Base-by-base conservation (phyloP, 2,329 filamentous ascomycete genomes). In the Knufia petricola region DNA sequence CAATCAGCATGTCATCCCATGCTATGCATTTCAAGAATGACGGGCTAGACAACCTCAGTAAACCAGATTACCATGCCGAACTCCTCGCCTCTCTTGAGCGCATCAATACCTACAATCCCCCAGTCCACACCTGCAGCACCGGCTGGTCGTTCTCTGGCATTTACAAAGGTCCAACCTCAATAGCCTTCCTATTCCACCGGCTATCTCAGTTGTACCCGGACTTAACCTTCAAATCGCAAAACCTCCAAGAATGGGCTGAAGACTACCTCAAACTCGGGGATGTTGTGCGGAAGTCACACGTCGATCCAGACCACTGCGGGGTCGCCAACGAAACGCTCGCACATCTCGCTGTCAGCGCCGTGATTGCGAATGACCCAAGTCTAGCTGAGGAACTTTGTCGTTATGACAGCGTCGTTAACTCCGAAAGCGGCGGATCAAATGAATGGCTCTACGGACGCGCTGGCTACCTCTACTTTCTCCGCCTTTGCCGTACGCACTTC, bases 381-480 rank as follows among this genome's bases (percentile, higher is more conserved):
- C 68, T 71, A 4, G 66, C 73, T n/a, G 54, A 65, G 7, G 66
- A 65, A n/a, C 38, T 61, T 3, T 58, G 52, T 41, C 42, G 50
- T 2, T 51, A 51, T 20, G 50, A 54, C 15, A 39, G 24, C 4
- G 13, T 43, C 13, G 24, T 46, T 17, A 49, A 49, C 13, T 38
- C 48, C 24, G 48, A 54, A 23, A 64, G 68, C 8, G 67, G 62
- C 4, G 70, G 76, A 40, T 72, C 71, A 37, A 78, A 83, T 47
- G 82, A 86, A 59, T 75, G 81, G 63, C 65, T 84, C 4, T 80
- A 82, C 60, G 84, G 84, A 4, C 73, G 81, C 9, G 79, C 82
- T 1, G 83, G 83, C 0, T 77, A 79, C 46, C 68, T 87, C 20
- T 86, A 85, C 60, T 67, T 85, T 37, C 70, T 87, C 34, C 72